Conservation (phyloP, 257 asterid species). For the Anisodus tanguticus region DNA sequence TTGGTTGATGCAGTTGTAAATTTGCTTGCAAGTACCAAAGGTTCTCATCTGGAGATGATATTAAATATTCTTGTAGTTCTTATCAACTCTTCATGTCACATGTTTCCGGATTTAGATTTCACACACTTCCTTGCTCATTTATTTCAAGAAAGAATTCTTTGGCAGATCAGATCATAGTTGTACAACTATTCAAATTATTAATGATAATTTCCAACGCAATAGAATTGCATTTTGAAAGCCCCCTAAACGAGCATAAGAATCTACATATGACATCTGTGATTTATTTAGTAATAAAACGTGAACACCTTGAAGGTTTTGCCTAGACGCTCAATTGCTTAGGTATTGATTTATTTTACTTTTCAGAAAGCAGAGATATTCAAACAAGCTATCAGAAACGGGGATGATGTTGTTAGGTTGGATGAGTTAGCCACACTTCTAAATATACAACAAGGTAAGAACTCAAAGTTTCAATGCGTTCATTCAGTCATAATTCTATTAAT, state of each 20-base stretch:
- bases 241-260: background rate
- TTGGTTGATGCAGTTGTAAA: constrained; percentile 68
- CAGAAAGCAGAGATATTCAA: constrained; percentile 91
- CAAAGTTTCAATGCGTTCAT: background rate
- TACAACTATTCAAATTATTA: background rate
- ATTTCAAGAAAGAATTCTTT: background rate
- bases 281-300: too few relatives aligned
- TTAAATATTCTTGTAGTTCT: constrained; percentile 11
- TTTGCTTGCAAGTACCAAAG: constrained; percentile 75
- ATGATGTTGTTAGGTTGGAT: constrained; percentile 84
- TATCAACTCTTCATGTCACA: constrained; percentile 29
- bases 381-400: constrained; percentile 85
- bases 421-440: constrained; percentile 93
- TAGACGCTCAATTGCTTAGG: background rate
- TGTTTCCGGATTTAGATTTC: background rate
- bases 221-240: background rate
- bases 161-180: background rate
- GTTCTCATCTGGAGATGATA: constrained; percentile 42
- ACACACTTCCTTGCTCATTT: too few relatives aligned
- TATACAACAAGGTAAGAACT: constrained; percentile 70
- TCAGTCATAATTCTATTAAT: too few relatives aligned
- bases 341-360: constrained; percentile 15
- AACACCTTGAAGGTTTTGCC: too few relatives aligned
- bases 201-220: background rate
- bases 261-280: too few relatives aligned